phyloP scores from a whole-genome alignment of 768 basidiomycete species.

The Boletus subcaerulescens region DNA sequence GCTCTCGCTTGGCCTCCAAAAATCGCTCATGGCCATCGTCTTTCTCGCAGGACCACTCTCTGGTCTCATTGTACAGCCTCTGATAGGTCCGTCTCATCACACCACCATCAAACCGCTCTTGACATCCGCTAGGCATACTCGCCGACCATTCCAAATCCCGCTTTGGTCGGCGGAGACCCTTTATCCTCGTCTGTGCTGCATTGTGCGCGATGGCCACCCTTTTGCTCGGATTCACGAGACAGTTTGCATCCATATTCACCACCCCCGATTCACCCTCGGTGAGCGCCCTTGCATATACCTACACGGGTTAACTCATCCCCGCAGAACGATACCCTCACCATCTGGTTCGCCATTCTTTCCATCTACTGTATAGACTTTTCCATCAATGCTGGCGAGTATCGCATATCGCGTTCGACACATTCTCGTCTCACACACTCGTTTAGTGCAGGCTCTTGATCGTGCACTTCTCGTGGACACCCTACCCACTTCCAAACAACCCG shows the following conservation, averaged over 20 bases:
- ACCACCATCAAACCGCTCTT: background rate
- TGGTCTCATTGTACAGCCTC: constrained; percentile 86
- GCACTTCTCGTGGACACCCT: constrained; percentile 87
- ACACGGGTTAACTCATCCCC: background rate
- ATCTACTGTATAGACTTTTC: constrained; percentile 70
- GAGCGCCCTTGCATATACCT: background rate
- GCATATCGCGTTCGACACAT: background rate
- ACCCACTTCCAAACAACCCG: constrained; percentile 69
- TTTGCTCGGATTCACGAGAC: background rate
- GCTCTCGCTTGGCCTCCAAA: constrained; percentile 82
- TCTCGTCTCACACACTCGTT: constrained; percentile 3
- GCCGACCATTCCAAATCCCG: constrained; percentile 83
- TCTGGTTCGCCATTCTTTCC: constrained; percentile 71
- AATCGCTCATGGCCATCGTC: constrained; percentile 84
- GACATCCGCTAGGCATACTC: constrained; percentile 45
- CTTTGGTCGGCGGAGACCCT: constrained; percentile 83
- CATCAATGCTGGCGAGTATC: constrained; percentile 48
- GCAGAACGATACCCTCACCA: constrained; percentile 65
- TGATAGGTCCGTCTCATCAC: constrained; percentile 57
- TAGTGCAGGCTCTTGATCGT: constrained; percentile 87
- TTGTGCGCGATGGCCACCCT: constrained; percentile 58
- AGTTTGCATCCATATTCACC: constrained; percentile 4
- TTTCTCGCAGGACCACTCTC: constrained; percentile 91
- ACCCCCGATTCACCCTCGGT: background rate
- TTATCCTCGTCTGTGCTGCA: constrained; percentile 70